These are phyloP conservation scores for Boletus rubropictus DNA, from an alignment of 768 basidiomycete species.

Conservation along the genomic window DNA sequence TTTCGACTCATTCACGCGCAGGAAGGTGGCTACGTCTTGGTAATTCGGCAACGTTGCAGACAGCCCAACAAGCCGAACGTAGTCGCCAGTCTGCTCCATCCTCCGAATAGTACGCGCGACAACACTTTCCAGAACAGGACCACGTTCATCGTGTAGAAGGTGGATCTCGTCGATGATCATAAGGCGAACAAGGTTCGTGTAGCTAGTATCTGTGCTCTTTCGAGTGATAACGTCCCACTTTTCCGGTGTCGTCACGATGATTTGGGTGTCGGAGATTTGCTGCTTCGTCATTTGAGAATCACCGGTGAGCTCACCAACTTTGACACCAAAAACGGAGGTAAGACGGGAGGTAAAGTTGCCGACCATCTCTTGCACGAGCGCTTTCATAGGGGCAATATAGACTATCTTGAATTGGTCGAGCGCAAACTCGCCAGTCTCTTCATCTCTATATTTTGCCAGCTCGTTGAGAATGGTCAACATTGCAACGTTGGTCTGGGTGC, in stretches of 20 bases:
- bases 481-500: slow-evolving; percentile 86
- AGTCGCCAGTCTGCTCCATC: slow-evolving; percentile 92
- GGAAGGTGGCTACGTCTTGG: slow-evolving; percentile 94
- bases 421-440: slow-evolving; percentile 72
- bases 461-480: slow-evolving; percentile 93
- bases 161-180: slow-evolving; percentile 99
- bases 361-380: slow-evolving; percentile 97
- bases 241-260: slow-evolving; percentile 98
- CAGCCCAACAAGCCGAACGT: slow-evolving; percentile 89
- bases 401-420: slow-evolving; percentile 92
- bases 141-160: slow-evolving; percentile 94
- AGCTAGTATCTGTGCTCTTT: slow-evolving; percentile 93
- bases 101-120: slow-evolving; percentile 84
- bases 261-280: slow-evolving; percentile 93
- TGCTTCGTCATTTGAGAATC: slow-evolving; percentile 98
- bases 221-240: slow-evolving; percentile 99
- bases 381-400: slow-evolving; percentile 99
- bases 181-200: slow-evolving; percentile 93
- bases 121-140: slow-evolving; percentile 90
- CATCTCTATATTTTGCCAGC: slow-evolving; percentile 81
- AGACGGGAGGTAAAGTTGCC: slow-evolving; percentile 86
- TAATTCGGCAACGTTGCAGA: slow-evolving; percentile 99
- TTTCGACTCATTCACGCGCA: slow-evolving; percentile 86
- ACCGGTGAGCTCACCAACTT: slow-evolving; percentile 92
- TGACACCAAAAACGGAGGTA: slow-evolving; percentile 55